phyloP scores from a whole-genome alignment of 495 filamentous ascomycete species.

The Chaetomium cochliodes region DNA sequence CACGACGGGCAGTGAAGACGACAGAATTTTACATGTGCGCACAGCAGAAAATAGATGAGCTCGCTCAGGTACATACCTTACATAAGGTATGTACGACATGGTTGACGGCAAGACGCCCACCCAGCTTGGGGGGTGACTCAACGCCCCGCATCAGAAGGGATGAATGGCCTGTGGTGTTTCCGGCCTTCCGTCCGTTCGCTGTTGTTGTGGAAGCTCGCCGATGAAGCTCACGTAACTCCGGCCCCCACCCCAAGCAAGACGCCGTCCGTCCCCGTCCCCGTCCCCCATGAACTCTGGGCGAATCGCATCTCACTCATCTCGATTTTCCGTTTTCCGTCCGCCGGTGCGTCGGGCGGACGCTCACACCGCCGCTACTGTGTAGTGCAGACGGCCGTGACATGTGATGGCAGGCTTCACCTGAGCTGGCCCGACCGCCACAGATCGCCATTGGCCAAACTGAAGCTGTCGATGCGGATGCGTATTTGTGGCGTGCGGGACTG shows the following conservation, averaged over 20 bases:
- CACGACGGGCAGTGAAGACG: not conserved
- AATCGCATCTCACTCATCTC: too few species aligned
- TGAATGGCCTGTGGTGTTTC: constrained; percentile 1
- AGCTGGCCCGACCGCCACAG: not conserved
- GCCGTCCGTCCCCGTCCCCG: too few species aligned
- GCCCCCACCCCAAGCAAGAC: constrained; percentile 2
- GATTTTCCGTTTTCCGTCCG: not conserved
- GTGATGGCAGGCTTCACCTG: not conserved
- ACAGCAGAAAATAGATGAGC: not conserved
- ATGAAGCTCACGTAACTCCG: constrained; percentile 11
- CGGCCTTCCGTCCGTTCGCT: not conserved
- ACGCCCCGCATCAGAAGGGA: not conserved
- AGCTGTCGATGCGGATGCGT: constrained; percentile 6
- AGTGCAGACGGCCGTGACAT: not conserved
- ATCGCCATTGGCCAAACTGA: not conserved
- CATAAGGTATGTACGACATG: too few species aligned
- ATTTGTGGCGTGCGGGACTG: not conserved
- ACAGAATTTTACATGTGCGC: not conserved
- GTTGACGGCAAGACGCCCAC: too few species aligned
- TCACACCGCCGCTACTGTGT: not conserved
- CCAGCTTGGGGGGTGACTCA: too few species aligned
- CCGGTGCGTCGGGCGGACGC: not conserved
- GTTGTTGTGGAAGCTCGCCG: not conserved
- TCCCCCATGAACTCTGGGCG: not conserved
- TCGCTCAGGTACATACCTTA: too few species aligned